A percentile compares a stretch with the other conserved stretches of the same genome.
These are phyloP conservation scores for Podospora appendiculata DNA, from an alignment of 495 filamentous ascomycete genomes.

Conservation along the genomic window DNA sequence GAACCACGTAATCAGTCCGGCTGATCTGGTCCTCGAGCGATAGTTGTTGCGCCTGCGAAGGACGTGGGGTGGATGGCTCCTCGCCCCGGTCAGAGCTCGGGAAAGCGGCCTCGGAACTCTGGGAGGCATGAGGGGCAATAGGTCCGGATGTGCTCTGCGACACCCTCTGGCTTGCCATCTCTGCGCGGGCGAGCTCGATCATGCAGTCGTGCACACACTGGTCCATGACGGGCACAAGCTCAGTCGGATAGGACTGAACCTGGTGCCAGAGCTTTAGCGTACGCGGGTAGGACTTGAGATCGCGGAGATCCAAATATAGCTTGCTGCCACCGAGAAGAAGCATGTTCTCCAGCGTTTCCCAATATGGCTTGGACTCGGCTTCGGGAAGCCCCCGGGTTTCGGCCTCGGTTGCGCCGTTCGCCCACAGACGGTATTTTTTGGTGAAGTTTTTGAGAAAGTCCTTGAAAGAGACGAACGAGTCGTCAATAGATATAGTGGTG, in stretches of 20 bases:
- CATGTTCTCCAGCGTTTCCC: slow-evolving; percentile 85
- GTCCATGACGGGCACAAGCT: slow-evolving; percentile 96
- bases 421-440: slow-evolving; percentile 87
- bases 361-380: slow-evolving; percentile 66
- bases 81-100: slow-evolving; percentile 66
- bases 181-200: slow-evolving; percentile 77
- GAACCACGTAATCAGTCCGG: slow-evolving; percentile 70
- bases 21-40: slow-evolving; percentile 54
- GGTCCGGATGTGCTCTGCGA: slow-evolving; percentile 43
- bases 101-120: slow-evolving; percentile 65
- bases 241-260: slow-evolving; percentile 81
- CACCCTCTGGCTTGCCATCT: slow-evolving; percentile 62
- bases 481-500: slow-evolving; percentile 88
- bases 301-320: slow-evolving; percentile 80
- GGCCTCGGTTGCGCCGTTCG: slow-evolving; percentile 70
- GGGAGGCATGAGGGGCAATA: slow-evolving; percentile 22
- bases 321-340: slow-evolving; percentile 70
- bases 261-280: slow-evolving; percentile 95
- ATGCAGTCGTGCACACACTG: slow-evolving; percentile 86
- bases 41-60: slow-evolving; percentile 20
- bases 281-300: slow-evolving; percentile 87
- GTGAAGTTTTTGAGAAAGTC: slow-evolving; percentile 87
- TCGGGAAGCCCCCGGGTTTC: slow-evolving; percentile 57
- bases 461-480: slow-evolving; percentile 79
- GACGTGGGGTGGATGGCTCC: slow-evolving; percentile 29